Conservation (phyloP, 805 yeast species). For the Kazachstania kunashirensis region DNA sequence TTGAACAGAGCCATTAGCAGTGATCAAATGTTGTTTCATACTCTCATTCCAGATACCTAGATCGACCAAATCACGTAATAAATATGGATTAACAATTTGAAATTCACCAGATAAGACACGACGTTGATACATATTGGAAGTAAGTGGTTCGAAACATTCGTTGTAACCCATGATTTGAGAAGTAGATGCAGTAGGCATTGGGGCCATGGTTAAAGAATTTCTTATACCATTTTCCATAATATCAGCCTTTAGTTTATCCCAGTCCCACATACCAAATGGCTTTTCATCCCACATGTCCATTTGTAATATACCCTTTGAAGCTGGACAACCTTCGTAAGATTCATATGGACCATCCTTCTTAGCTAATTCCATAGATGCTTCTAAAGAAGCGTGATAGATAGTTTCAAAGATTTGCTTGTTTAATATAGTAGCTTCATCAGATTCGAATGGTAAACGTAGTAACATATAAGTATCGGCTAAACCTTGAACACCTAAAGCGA, state of each 20-base stretch:
- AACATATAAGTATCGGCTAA: slow-evolving; percentile 81
- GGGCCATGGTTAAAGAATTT: slow-evolving; percentile 80
- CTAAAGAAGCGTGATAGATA: slow-evolving; percentile 86
- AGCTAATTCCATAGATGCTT: slow-evolving; percentile 77
- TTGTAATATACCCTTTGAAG: slow-evolving; percentile 74
- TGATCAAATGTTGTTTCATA: slow-evolving; percentile 65
- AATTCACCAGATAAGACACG: slow-evolving; percentile 88
- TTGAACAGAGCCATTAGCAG: slow-evolving; percentile 78
- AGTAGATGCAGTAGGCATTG: slow-evolving; percentile 98
- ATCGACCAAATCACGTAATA: slow-evolving; percentile 68
- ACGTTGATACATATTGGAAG: slow-evolving; percentile 82
- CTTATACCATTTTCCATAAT: slow-evolving; percentile 62
- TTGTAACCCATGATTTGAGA: slow-evolving; percentile 88
- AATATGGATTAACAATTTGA: slow-evolving; percentile 79
- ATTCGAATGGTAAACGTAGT: slow-evolving; percentile 78
- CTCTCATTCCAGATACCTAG: slow-evolving; percentile 73
- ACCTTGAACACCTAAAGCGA: slow-evolving; percentile 94
- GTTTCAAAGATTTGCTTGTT: slow-evolving; percentile 89
- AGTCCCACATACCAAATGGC: slow-evolving; percentile 75
- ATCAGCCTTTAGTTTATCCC: slow-evolving; percentile 57
- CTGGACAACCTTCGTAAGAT: slow-evolving; percentile 75
- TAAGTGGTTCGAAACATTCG: slow-evolving; percentile 92
- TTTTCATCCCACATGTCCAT: slow-evolving; percentile 76
- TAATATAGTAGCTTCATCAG: slow-evolving; percentile 62
- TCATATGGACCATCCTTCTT: slow-evolving; percentile 54